Evolutionary conservation across 1,284 basidiomycete genomes (phyloP).

Genomic region (Ceratobasidium sp.): DNA sequence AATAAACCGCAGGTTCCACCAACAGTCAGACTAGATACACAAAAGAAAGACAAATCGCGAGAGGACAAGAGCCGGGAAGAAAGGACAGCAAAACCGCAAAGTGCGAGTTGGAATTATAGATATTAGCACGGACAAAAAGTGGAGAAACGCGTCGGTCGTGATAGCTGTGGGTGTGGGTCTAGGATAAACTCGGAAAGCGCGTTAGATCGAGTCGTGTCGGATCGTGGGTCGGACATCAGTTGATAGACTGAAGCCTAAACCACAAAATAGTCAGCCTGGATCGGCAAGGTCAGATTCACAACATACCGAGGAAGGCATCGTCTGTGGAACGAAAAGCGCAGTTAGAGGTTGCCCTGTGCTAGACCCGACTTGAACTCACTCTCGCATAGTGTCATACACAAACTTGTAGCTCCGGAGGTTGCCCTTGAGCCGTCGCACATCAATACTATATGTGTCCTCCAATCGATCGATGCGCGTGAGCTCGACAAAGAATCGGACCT

Average conservation of each 20-base stretch:
- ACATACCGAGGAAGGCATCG: conserved; percentile 39
- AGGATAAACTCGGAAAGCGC: conserved; percentile 9
- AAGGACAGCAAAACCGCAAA: background rate
- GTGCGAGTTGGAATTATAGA: conserved; percentile 23
- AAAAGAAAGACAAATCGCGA: conserved; percentile 7
- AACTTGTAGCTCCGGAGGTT: conserved; percentile 94
- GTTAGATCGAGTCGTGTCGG: conserved; percentile 33
- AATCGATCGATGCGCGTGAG: conserved; percentile 88
- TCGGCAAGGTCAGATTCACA: background rate
- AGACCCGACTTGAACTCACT: conserved; percentile 67
- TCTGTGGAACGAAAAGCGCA: conserved; percentile 17
- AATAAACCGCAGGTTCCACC: conserved; percentile 24
- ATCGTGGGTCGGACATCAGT: conserved; percentile 32
- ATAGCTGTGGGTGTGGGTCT: conserved; percentile 13
- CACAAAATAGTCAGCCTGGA: background rate
- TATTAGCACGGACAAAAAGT: background rate
- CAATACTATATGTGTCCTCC: conserved; percentile 88
- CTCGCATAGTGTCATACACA: conserved; percentile 88
- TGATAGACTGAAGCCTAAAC: conserved; percentile 36
- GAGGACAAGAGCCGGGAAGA: background rate
- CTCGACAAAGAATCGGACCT: conserved; percentile 94
- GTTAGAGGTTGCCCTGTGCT: background rate
- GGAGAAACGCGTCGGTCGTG: background rate
- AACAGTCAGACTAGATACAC: conserved; percentile 40
- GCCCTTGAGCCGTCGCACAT: conserved; percentile 92